These are phyloP conservation scores for Orychophragmus violaceus DNA, from an alignment of 345 rosid species.

Conservation along the genomic window DNA sequence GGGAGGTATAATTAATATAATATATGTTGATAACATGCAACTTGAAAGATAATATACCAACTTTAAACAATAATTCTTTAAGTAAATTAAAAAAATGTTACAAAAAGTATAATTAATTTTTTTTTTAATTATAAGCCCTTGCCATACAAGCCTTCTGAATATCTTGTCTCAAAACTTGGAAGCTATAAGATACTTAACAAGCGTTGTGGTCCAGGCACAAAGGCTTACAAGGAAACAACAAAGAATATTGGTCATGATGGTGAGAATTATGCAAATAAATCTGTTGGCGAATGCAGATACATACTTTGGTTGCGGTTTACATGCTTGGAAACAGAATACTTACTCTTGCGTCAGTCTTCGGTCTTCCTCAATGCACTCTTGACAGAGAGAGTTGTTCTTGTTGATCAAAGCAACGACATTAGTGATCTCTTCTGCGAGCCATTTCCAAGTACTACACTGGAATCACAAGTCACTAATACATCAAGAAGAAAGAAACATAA, in stretches of 20 bases:
- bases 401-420: slow-evolving; percentile 26
- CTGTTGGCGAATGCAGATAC: slow-evolving; percentile 28
- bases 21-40: too few species aligned
- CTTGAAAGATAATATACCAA: too few species aligned
- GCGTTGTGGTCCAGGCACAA: slow-evolving; percentile 31
- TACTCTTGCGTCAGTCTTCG: slow-evolving; percentile 37
- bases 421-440: slow-evolving; percentile 39
- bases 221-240: slow-evolving; percentile 22
- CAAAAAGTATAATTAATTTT: too few species aligned
- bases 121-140: slow-evolving; percentile 28
- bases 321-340: slow-evolving; percentile 43
- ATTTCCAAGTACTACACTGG: slow-evolving; percentile 24
- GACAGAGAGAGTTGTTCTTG: slow-evolving; percentile 32
- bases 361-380: slow-evolving; percentile 39
- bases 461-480: slow-evolving; percentile 34
- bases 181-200: slow-evolving; percentile 34
- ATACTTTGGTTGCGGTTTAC: slow-evolving; percentile 28
- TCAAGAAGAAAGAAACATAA: slow-evolving; percentile 33
- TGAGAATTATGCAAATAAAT: neutral
- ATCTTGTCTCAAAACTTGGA: slow-evolving; percentile 33
- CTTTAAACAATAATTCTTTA: too few species aligned
- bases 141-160: slow-evolving; percentile 18
- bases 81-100: too few species aligned
- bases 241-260: slow-evolving; percentile 13
- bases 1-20: too few species aligned